Base-by-base conservation (phyloP, 176 grass and related monocot genomes). In the Oryza meyeriana region DNA sequence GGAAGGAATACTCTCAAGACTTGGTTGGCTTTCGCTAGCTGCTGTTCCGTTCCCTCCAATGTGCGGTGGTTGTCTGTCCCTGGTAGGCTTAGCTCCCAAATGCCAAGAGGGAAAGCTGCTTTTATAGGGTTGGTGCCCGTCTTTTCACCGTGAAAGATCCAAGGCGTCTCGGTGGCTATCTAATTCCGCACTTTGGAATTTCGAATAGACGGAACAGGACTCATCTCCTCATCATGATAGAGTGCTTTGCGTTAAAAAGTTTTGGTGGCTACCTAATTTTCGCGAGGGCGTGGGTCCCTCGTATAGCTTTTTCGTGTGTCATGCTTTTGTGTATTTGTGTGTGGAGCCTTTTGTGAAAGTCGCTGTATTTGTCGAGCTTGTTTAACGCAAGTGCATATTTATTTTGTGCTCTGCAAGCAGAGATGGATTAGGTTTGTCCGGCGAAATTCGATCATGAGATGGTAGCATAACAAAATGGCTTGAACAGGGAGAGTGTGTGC, bases 211-310 rank as follows among this genome's bases (percentile, higher is more conserved):
- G 84, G 26, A 78, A 78, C 65, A 88, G 50, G 1, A 75, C 84
- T 84, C 78, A 84, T 91, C 83, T 30, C 66, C 77, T 84, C 82
- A 89, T 89, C 86, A 35, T 75, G 88, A 94, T 91, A 84, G 64
- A 87, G 89, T 87, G 64, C 47, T 86, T 61, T 32, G 79, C 55
- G 50, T 30, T 29, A 36, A 81, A 87, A 83, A 61, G 38, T 20
- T 25, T 66, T 0, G 22, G 35, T 82, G 55, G 72, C 78, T 72
- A 85, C 78, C 88, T 78, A 89, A 89, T 77, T 85, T 72, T 25
- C 57, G 82, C 77, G 55, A 81, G 14, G 4, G 20, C 82, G 61
- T 47, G 45, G 87, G 70, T 22, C 50, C 82, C 48, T 3, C 36
- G 8, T 22, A 13, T 36, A 48, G 18, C 33, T 34, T 58, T 58